These are phyloP conservation scores for Meira miltonrushii DNA, from an alignment of 1,284 basidiomycete genomes.

Conservation along the genomic window DNA sequence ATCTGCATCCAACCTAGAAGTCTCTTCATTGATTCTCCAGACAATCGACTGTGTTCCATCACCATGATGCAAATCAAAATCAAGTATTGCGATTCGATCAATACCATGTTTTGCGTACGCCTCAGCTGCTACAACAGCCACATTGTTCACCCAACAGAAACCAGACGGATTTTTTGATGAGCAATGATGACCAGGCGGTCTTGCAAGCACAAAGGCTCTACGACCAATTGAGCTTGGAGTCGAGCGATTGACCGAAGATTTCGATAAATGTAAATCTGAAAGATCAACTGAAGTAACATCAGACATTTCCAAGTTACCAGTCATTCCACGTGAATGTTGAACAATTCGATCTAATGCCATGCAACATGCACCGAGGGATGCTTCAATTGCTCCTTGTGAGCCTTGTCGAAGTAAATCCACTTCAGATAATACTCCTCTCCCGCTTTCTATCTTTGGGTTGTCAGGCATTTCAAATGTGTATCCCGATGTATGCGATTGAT, in stretches of 20 bases:
- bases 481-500: no score
- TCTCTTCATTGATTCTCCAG: constrained; percentile 87
- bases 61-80: constrained; percentile 84
- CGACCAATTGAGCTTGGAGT: neutral
- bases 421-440: neutral
- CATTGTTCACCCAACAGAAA: constrained; percentile 86
- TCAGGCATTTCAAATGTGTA: neutral
- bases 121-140: constrained; percentile 80
- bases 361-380: constrained; percentile 5
- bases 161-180: constrained; percentile 63
- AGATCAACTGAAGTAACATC: neutral
- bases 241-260: no score
- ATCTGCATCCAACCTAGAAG: constrained; percentile 52
- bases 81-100: constrained; percentile 76
- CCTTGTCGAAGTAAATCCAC: neutral
- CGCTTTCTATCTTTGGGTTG: neutral
- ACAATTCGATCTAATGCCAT: constrained; percentile 5
- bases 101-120: constrained; percentile 79
- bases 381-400: constrained; percentile 8
- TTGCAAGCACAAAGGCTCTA: constrained; percentile 46
- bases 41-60: constrained; percentile 88
- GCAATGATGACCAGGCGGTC: constrained; percentile 53
- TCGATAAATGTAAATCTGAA: neutral
- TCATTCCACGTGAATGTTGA: neutral
- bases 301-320: neutral